Base-by-base conservation (phyloP, 108 stramenopile genomes). In the Fragilaria crotonensis region DNA sequence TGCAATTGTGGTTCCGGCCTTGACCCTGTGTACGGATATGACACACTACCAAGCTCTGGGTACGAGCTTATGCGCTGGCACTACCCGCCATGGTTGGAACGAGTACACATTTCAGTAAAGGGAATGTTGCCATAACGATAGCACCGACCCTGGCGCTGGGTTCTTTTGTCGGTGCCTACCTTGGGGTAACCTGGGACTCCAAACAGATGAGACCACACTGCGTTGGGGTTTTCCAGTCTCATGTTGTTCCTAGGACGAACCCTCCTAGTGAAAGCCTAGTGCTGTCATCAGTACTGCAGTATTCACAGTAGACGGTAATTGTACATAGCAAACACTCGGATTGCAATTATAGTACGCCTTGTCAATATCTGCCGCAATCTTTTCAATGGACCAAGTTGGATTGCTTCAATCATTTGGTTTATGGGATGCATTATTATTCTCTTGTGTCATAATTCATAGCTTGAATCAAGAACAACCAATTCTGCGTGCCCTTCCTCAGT, bases 11-110 rank as follows among this genome's bases (percentile, higher is more conserved):
- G 93, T 96, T 23, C 93, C 95, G 47, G 71, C 90, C 0, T 66
- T 96, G 7, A 76, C 87, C 3, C 44, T 93, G 0, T 54, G 46
- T 5, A 90, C 89, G 5, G 85, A 89, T 52, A 79, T 87, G 66
- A 62, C 77, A 11, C 90, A 96, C 48, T 87, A 96, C 56, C 70
- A 84, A 67, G 95, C 93, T 0, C 59, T 96, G 19, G 95, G 92
- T 23, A 93, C 93, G 0, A 85, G 83, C 7, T 63, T 94, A 14
- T 78, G 83, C 30, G 91, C 90, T 41, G 90, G 92, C 90, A 68
- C 72, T 0, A 50, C 86, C 94, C 0, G 90, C 93, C 0, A 49
- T 83, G 49, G 71, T 77, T 2, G 95, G 95, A 18, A 85, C 87
- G 7, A 53, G 61, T 9, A 84, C 93, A 18, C 89, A 96, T 71